phyloP scores from a whole-genome alignment of 1,139 yeast genomes.

The Lodderomyces pseudojiufengensis region DNA sequence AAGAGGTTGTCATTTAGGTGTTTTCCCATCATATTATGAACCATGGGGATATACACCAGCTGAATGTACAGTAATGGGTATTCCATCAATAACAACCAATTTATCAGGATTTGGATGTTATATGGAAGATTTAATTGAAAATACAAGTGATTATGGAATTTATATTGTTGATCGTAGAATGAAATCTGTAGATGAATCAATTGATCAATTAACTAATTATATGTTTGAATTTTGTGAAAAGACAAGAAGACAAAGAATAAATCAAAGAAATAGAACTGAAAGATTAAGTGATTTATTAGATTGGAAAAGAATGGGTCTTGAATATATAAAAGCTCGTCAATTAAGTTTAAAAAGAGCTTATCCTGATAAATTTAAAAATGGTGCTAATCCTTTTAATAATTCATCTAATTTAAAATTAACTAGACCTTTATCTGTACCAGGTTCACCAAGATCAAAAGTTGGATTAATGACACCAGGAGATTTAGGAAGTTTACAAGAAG shows the following conservation, averaged over 20 bases:
- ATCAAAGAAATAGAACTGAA: conserved; percentile 96
- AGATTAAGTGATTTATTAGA: conserved; percentile 87
- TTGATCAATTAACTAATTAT: conserved; percentile 82
- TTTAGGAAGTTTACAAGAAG: conserved; percentile 92
- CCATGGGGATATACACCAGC: conserved; percentile 99
- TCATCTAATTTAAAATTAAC: conserved; percentile 65
- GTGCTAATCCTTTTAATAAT: conserved; percentile 59
- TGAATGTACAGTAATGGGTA: conserved; percentile 99
- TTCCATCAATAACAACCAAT: conserved; percentile 96
- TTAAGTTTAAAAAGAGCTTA: conserved; percentile 90
- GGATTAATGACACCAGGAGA: conserved; percentile 96
- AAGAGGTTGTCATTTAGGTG: conserved; percentile 96
- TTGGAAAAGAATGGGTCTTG: conserved; percentile 98
- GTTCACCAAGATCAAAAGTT: conserved; percentile 68
- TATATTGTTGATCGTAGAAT: conserved; percentile 94
- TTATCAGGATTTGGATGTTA: conserved; percentile 97
- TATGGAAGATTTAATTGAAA: conserved; percentile 96
- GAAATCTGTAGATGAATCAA: conserved; percentile 91
- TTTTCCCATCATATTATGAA: conserved; percentile 96
- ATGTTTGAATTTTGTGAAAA: conserved; percentile 88
- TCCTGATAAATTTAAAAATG: conserved; percentile 73
- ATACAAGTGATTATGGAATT: conserved; percentile 92
- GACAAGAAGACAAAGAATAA: conserved; percentile 94
- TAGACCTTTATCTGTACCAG: conserved; percentile 92
- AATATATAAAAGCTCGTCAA: conserved; percentile 92